Evolutionary conservation across 2,329 filamentous ascomycete species (phyloP).

Genomic region (Fusarium fracticaudum): DNA sequence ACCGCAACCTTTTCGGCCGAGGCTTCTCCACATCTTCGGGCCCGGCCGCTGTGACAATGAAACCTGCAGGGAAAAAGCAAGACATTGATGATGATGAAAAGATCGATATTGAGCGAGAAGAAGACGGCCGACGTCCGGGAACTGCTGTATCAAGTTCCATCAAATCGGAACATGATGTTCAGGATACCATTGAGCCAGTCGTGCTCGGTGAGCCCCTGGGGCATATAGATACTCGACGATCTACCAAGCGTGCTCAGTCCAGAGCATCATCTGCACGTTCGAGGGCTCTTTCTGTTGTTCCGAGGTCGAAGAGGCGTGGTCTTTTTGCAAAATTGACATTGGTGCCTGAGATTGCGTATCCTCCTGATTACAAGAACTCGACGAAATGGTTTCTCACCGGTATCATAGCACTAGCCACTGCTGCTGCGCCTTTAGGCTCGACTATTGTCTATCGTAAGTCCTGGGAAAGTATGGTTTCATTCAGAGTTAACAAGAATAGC

Average conservation of each 20-base stretch:
- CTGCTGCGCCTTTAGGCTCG: conserved; percentile 83
- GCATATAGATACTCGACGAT: conserved; percentile 35
- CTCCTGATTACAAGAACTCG: conserved; percentile 75
- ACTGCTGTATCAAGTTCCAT: conserved; percentile 27
- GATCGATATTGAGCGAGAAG: conserved; percentile 24
- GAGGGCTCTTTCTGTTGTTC: conserved; percentile 51
- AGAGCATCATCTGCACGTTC: conserved; percentile 53
- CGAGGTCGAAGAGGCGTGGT: conserved; percentile 68
- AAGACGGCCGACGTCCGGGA: conserved; percentile 5
- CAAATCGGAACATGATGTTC: conserved; percentile 21
- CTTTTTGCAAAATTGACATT: conserved; percentile 76
- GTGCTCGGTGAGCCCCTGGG: conserved; percentile 36
- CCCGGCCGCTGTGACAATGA: conserved; percentile 30
- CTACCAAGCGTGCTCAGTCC: conserved; percentile 40
- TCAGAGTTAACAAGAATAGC: conserved; percentile 57
- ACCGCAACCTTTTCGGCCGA: conserved; percentile 20
- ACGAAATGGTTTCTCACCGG: conserved; percentile 89
- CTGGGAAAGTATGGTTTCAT: neutral
- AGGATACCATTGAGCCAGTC: conserved; percentile 33
- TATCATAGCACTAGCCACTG: conserved; percentile 79
- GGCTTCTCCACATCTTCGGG: conserved; percentile 34
- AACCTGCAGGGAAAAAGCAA: conserved; percentile 6
- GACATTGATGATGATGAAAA: conserved; percentile 21
- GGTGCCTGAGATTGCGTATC: conserved; percentile 81
- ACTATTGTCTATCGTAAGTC: conserved; percentile 82